These are phyloP conservation scores for Leccinum subtestaceum DNA, from an alignment of 768 basidiomycete genomes.

Conservation along the genomic window DNA sequence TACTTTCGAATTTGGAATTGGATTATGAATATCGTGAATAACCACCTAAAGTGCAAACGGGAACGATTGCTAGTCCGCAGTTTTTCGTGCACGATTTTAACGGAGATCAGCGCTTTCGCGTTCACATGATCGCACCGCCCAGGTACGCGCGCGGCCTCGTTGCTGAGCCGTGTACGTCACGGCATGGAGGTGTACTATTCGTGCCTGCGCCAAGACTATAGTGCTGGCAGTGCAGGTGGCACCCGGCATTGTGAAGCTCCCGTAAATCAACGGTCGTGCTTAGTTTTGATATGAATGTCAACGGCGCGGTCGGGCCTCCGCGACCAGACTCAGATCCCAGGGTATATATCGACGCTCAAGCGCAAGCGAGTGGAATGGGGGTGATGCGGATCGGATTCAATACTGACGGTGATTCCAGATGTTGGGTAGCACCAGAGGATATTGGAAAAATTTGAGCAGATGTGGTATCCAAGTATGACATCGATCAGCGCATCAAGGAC, in stretches of 20 bases:
- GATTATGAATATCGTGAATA: background rate
- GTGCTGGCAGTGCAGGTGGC: constrained; percentile 8
- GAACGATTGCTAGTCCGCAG: background rate
- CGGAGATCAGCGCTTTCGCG: background rate
- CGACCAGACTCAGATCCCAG: background rate
- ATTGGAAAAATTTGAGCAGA: background rate
- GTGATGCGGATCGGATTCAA: background rate
- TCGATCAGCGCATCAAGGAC: constrained; percentile 9
- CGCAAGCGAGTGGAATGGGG: background rate
- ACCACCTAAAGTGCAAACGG: background rate
- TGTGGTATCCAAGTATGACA: background rate
- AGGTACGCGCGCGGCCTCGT: constrained; percentile 11
- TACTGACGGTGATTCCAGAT: background rate
- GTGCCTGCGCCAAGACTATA: constrained; percentile 10
- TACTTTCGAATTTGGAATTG: constrained; percentile 11
- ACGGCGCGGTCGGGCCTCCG: background rate
- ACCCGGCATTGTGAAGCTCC: background rate
- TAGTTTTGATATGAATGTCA: background rate
- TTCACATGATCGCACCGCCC: constrained; percentile 7
- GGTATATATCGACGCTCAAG: background rate
- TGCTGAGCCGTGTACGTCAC: constrained; percentile 4
- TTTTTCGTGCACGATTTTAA: background rate
- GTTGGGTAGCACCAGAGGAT: background rate
- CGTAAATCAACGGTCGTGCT: background rate
- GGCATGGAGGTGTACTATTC: constrained; percentile 7